phyloP scores from a whole-genome alignment of 1,284 basidiomycete species.

The Ceratorhiza oryzae-sativae region DNA sequence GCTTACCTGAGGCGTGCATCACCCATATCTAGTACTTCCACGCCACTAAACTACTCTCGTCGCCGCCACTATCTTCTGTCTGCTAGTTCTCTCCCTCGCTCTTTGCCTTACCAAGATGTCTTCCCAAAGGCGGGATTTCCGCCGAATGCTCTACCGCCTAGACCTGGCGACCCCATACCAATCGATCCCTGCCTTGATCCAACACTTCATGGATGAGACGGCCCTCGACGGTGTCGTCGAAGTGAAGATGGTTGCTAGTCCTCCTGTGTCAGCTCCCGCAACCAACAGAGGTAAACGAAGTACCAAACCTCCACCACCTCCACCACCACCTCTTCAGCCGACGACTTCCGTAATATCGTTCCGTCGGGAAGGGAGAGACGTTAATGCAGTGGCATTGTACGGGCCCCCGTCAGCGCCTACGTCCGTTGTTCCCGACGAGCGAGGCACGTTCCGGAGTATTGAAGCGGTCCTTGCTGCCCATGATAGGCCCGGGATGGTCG shows the following conservation, averaged over 20 bases:
- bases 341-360: constrained; percentile 37
- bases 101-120: constrained; percentile 39
- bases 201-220: constrained; percentile 38
- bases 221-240: constrained; percentile 37
- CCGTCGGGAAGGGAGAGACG: constrained; percentile 35
- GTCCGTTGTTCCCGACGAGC: constrained; percentile 16
- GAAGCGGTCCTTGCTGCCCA: constrained; percentile 1
- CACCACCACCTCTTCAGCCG: constrained; percentile 27
- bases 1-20: constrained; percentile 26
- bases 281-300: constrained; percentile 29
- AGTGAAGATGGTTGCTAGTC: constrained; percentile 39
- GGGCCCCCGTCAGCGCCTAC: constrained; percentile 32
- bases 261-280: constrained; percentile 13
- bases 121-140: constrained; percentile 38
- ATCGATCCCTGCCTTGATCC: constrained; percentile 37
- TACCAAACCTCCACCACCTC: constrained; percentile 28
- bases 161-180: constrained; percentile 38
- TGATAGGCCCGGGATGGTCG: constrained; percentile 31
- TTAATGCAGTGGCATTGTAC: constrained; percentile 30
- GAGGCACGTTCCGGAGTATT: constrained; percentile 8
- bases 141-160: constrained; percentile 40
- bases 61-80: constrained; percentile 22
- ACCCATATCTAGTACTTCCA: constrained; percentile 21
- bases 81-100: constrained; percentile 29
- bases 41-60: constrained; percentile 31